Percentiles rank a stretch among this genome's conserved stretches.
Conservation (phyloP, 1,139 yeast genomes). For the Candida glucosophila region DNA sequence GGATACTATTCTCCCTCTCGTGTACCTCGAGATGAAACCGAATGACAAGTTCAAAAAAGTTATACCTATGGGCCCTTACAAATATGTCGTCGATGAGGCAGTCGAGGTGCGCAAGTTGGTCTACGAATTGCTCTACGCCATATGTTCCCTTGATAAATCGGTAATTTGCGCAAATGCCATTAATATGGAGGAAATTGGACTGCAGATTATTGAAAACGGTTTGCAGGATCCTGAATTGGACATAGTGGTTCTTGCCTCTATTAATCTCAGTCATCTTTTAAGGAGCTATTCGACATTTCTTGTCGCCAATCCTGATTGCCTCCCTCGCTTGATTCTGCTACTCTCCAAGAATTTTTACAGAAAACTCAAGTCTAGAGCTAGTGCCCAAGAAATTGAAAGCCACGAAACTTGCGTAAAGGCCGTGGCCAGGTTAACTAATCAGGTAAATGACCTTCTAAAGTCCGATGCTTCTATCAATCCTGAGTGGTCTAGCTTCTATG, state of each 20-base stretch:
- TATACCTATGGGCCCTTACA: conserved; percentile 83
- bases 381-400: conserved; percentile 33
- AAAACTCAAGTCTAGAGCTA: conserved; percentile 33
- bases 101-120: conserved; percentile 65
- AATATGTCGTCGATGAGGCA: conserved; percentile 75
- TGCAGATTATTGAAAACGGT: conserved; percentile 23
- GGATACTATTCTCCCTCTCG: conserved; percentile 56
- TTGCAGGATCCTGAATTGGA: conserved; percentile 32
- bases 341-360: conserved; percentile 22
- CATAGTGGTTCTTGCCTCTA: conserved; percentile 28
- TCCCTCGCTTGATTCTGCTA: conserved; percentile 14
- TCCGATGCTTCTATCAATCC: conserved; percentile 9
- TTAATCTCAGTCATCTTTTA: conserved; percentile 23
- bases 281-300: conserved; percentile 12
- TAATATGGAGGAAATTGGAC: conserved; percentile 16
- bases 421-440: conserved; percentile 17
- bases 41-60: conserved; percentile 51
- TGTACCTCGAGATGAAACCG: conserved; percentile 49
- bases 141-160: conserved; percentile 23
- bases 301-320: conserved; percentile 11
- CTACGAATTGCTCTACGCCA: conserved; percentile 60
- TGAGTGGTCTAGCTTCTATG: conserved; percentile 11
- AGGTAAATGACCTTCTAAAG: conserved; percentile 10
- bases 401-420: conserved; percentile 24
- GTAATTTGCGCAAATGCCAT: conserved; percentile 12